phyloP scores from a whole-genome alignment of 2,329 filamentous ascomycete genomes.

The Colletotrichum paranaense region DNA sequence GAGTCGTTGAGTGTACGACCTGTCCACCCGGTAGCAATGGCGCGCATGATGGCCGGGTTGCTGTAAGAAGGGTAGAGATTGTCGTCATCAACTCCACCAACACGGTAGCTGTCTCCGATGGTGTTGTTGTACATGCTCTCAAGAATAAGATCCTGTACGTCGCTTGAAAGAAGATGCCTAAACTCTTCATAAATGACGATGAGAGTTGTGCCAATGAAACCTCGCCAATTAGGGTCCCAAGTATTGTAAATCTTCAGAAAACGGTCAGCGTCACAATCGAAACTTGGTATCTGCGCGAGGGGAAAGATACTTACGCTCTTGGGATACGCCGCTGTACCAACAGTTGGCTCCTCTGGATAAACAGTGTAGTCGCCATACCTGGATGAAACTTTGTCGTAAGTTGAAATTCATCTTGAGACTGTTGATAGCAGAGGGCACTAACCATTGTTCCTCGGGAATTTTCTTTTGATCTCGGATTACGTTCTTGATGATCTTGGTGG shows the following conservation, averaged over 20 bases:
- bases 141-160: constrained; percentile 56
- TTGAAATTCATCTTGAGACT: neutral
- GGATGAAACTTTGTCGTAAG: neutral
- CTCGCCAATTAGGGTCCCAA: constrained; percentile 74
- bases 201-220: constrained; percentile 69
- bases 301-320: constrained; percentile 13
- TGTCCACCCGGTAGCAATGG: constrained; percentile 68
- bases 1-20: constrained; percentile 62
- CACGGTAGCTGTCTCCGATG: constrained; percentile 69
- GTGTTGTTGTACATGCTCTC: constrained; percentile 65
- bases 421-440: constrained; percentile 53
- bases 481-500: constrained; percentile 63
- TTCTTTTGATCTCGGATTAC: constrained; percentile 65
- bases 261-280: neutral
- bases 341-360: constrained; percentile 67
- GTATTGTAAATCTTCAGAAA: constrained; percentile 58
- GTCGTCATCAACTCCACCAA: constrained; percentile 56
- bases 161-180: constrained; percentile 51
- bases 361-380: constrained; percentile 54
- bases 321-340: constrained; percentile 63
- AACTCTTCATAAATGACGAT: constrained; percentile 72
- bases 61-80: constrained; percentile 54
- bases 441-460: constrained; percentile 52
- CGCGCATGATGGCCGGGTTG: constrained; percentile 65
- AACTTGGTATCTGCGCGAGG: neutral